Percentiles rank a stretch among this genome's conserved stretches.
These are phyloP conservation scores for Saraca asoca DNA, from an alignment of 331 rosid species.

Conservation along the genomic window DNA sequence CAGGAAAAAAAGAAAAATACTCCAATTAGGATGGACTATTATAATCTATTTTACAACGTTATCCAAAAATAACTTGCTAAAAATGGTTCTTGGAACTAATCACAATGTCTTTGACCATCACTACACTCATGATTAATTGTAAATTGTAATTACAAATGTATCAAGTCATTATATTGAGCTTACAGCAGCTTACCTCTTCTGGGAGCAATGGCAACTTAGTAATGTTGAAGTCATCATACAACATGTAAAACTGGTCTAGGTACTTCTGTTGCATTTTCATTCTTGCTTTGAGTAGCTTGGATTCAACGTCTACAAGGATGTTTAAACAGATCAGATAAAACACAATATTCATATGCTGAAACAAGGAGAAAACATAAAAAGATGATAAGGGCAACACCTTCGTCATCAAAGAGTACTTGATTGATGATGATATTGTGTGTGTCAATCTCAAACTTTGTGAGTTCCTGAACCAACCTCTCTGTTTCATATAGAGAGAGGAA, in stretches of 20 bases:
- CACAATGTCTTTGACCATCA: not conserved
- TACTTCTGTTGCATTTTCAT: slow-evolving; percentile 98
- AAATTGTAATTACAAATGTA: not conserved
- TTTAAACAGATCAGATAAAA: slow-evolving; percentile 14
- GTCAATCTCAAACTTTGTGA: slow-evolving; percentile 92
- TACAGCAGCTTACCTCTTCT: slow-evolving; percentile 65
- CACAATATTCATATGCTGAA: slow-evolving; percentile 1
- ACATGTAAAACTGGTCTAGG: slow-evolving; percentile 89
- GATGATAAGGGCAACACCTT: slow-evolving; percentile 51
- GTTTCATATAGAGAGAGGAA: slow-evolving; percentile 97
- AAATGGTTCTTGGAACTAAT: not conserved
- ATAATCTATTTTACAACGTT: too few relatives aligned
- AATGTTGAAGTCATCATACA: slow-evolving; percentile 91
- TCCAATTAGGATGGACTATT: too few relatives aligned
- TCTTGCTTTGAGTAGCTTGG: slow-evolving; percentile 89
- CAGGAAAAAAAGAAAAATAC: too few relatives aligned
- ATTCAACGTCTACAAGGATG: slow-evolving; percentile 65
- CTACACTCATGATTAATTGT: not conserved
- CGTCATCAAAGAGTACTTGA: slow-evolving; percentile 87
- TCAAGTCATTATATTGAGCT: not conserved
- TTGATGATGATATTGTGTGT: slow-evolving; percentile 96
- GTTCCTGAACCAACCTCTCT: slow-evolving; percentile 96
- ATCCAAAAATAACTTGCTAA: not conserved
- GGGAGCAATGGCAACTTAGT: slow-evolving; percentile 96
- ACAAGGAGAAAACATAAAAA: not conserved